A percentile compares a stretch with the other conserved stretches of the same genome.
Conservation (phyloP, 2,329 filamentous ascomycete species). For the Beauveria sp. region DNA sequence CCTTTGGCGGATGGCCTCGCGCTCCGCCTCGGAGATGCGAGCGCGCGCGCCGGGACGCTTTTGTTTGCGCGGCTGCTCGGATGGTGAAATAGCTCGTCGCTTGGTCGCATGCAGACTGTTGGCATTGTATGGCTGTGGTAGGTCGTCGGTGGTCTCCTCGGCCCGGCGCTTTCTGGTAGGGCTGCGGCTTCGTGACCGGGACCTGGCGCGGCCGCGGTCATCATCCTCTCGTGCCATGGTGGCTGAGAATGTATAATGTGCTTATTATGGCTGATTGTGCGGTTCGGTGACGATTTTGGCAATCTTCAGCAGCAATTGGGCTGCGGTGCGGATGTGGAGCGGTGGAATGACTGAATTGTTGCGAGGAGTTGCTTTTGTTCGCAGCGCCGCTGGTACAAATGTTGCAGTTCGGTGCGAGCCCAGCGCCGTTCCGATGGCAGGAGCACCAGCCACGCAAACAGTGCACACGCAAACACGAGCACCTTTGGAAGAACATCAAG, state of each 20-base stretch:
- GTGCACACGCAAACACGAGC: neutral
- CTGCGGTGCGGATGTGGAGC: neutral
- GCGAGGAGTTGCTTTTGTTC: neutral
- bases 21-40: slow-evolving; percentile 59
- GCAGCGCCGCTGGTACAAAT: neutral
- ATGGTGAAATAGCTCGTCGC: slow-evolving; percentile 48
- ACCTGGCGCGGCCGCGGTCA: neutral
- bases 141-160: slow-evolving; percentile 30
- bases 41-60: slow-evolving; percentile 62
- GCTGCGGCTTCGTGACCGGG: slow-evolving; percentile 12
- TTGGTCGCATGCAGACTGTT: slow-evolving; percentile 51
- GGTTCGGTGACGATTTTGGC: neutral
- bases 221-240: slow-evolving; percentile 13
- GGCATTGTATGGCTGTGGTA: slow-evolving; percentile 55
- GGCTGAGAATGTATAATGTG: neutral
- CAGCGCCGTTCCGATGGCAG: neutral
- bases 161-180: slow-evolving; percentile 22
- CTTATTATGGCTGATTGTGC: neutral
- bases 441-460: neutral
- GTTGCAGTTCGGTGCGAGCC: neutral
- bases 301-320: neutral
- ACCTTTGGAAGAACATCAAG: too few species aligned
- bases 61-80: slow-evolving; percentile 52
- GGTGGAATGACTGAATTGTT: neutral
- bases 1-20: slow-evolving; percentile 58